A percentile compares a stretch with the other conserved stretches of the same genome.
Conservation (phyloP, 495 filamentous ascomycete species). For the Neurospora sp. region DNA sequence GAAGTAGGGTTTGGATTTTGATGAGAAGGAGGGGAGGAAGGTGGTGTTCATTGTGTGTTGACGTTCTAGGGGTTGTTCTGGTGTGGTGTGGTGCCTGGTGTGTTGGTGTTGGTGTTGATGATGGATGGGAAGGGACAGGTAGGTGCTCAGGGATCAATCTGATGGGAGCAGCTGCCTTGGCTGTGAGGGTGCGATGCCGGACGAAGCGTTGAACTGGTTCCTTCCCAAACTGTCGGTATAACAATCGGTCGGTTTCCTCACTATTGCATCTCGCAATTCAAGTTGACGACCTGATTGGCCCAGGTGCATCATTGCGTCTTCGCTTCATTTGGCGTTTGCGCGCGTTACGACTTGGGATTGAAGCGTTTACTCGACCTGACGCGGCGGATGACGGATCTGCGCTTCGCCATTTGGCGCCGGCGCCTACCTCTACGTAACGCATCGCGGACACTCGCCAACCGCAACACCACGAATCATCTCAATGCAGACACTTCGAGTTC, state of each 20-base stretch:
- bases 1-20: not conserved
- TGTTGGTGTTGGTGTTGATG: too few species aligned
- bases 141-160: too few species aligned
- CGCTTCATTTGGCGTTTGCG: not conserved
- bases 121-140: too few species aligned
- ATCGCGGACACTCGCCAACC: not conserved
- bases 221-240: not conserved
- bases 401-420: not conserved
- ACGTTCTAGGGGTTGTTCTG: too few species aligned
- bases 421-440: not conserved
- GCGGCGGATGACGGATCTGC: not conserved
- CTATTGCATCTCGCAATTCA: not conserved
- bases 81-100: too few species aligned
- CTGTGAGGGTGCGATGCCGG: not conserved
- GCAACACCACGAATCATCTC: not conserved
- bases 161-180: too few species aligned
- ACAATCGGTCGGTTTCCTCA: fast-evolving
- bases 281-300: not conserved
- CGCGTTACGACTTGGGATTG: not conserved
- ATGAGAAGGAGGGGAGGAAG: not conserved
- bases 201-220: not conserved
- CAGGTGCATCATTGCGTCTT: not conserved
- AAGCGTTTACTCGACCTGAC: not conserved
- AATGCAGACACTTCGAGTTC: not conserved
- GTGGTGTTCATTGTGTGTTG: not conserved